Percentiles rank a stretch among this genome's conserved stretches.
These are phyloP conservation scores for Penicillium vulpinum DNA, from an alignment of 2,329 filamentous ascomycete genomes.

Conservation along the genomic window DNA sequence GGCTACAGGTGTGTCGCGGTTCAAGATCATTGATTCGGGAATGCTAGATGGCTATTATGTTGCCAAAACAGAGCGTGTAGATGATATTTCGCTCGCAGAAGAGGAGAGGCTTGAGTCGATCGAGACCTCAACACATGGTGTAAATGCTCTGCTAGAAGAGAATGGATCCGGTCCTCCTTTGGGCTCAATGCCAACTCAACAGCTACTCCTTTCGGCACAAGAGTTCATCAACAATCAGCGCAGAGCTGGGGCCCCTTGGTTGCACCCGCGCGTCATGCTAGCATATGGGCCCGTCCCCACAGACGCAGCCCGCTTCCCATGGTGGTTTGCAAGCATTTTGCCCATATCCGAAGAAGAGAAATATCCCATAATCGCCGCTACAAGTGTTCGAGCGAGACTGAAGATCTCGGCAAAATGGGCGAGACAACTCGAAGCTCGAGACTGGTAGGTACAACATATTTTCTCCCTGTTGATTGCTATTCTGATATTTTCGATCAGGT, in stretches of 20 bases:
- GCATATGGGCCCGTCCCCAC: constrained; percentile 76
- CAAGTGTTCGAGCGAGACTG: constrained; percentile 74
- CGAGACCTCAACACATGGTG: constrained; percentile 53
- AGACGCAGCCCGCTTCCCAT: constrained; percentile 77
- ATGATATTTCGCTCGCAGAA: constrained; percentile 78
- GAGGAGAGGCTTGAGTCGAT: constrained; percentile 74
- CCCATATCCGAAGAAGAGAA: constrained; percentile 77
- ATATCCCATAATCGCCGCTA: constrained; percentile 70
- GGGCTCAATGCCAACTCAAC: constrained; percentile 64
- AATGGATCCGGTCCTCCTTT: constrained; percentile 30
- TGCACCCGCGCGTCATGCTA: constrained; percentile 68
- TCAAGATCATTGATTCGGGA: constrained; percentile 65
- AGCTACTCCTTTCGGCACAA: constrained; percentile 64
- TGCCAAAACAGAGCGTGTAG: constrained; percentile 72
- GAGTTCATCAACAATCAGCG: constrained; percentile 71
- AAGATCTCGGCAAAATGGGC: constrained; percentile 85
- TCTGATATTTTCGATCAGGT: constrained; percentile 24
- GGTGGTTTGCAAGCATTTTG: constrained; percentile 84
- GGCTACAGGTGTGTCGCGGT: constrained; percentile 73
- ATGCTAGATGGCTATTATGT: constrained; percentile 75
- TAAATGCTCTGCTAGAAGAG: constrained; percentile 23
- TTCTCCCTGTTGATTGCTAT: constrained; percentile 3
- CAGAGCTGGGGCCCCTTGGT: constrained; percentile 69
- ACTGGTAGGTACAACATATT: constrained; percentile 62
- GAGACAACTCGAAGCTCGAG: constrained; percentile 65